Conservation (phyloP, 495 filamentous ascomycete genomes). For the Tuber borchii region DNA sequence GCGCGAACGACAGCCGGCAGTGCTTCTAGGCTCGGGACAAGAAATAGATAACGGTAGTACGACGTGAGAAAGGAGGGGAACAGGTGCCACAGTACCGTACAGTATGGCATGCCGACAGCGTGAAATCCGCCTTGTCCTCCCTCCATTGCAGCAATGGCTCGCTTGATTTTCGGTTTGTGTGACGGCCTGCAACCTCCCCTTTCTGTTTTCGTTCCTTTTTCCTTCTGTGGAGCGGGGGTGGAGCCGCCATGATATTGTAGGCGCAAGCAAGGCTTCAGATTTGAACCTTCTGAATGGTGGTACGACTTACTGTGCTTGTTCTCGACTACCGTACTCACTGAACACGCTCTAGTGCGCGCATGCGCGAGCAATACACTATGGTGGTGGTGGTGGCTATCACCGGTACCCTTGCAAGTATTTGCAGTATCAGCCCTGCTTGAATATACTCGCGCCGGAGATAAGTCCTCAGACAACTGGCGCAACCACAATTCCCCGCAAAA, state of each 20-base stretch:
- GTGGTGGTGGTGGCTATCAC: no score
- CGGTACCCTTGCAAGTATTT: no score
- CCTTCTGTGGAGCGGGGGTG: neutral
- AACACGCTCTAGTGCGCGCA: neutral
- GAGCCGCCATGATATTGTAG: neutral
- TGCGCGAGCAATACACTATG: neutral
- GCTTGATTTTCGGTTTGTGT: neutral
- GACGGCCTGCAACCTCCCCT: neutral
- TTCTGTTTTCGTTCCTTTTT: neutral
- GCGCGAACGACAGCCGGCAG: neutral
- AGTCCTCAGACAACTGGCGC: no score
- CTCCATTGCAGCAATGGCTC: neutral
- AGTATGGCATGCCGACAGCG: no score
- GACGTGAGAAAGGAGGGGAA: no score
- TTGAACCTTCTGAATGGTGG: neutral
- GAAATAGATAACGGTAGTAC: no score
- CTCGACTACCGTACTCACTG: no score
- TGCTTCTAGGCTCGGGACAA: neutral
- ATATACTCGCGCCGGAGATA: no score
- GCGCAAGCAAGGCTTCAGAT: neutral
- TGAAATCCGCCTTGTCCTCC: neutral
- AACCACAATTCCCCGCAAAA: no score
- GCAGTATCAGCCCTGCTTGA: no score
- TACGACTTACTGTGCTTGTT: neutral
- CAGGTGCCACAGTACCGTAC: neutral